These are phyloP conservation scores for Westerdykella aurantiaca DNA, from an alignment of 2,329 filamentous ascomycete species.

Conservation along the genomic window DNA sequence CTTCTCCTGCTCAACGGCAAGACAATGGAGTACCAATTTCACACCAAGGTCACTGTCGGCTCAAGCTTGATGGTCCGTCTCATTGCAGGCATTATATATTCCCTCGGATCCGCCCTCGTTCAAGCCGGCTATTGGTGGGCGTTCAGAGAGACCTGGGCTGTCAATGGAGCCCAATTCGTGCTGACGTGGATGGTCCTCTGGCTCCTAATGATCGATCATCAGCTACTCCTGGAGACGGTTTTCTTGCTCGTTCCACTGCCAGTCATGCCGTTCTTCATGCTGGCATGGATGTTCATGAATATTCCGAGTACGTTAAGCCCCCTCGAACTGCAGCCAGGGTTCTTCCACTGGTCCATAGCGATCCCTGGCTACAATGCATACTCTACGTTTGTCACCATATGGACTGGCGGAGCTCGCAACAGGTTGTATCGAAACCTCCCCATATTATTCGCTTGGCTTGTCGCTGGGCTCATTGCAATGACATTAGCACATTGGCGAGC, in stretches of 20 bases:
- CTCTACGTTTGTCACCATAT: constrained; percentile 40
- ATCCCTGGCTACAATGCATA: constrained; percentile 41
- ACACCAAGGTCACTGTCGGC: constrained; percentile 15
- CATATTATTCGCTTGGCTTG: constrained; percentile 40
- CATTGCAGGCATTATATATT: constrained; percentile 34
- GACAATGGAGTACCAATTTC: constrained; percentile 25
- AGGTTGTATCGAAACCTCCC: constrained; percentile 39
- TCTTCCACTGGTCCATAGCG: constrained; percentile 39
- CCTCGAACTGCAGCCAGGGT: constrained; percentile 40
- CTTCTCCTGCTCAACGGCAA: constrained; percentile 43
- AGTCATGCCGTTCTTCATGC: constrained; percentile 42
- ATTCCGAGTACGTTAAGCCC: constrained; percentile 41
- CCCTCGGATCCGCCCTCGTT: constrained; percentile 39
- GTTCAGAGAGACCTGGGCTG: constrained; percentile 39
- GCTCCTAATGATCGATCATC: constrained; percentile 44
- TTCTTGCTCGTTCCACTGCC: constrained; percentile 38
- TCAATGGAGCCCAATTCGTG: constrained; percentile 38
- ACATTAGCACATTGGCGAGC: constrained; percentile 16
- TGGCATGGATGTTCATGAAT: constrained; percentile 44
- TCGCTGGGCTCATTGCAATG: constrained; percentile 17
- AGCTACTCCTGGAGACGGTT: constrained; percentile 42
- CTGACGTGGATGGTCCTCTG: constrained; percentile 43
- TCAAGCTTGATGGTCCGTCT: constrained; percentile 27
- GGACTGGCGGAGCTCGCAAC: constrained; percentile 41
- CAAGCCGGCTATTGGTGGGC: constrained; percentile 42